Percentiles rank a stretch among this genome's conserved stretches.
These are phyloP conservation scores for Inonotus hispidus DNA, from an alignment of 1,284 basidiomycete genomes.

Conservation along the genomic window DNA sequence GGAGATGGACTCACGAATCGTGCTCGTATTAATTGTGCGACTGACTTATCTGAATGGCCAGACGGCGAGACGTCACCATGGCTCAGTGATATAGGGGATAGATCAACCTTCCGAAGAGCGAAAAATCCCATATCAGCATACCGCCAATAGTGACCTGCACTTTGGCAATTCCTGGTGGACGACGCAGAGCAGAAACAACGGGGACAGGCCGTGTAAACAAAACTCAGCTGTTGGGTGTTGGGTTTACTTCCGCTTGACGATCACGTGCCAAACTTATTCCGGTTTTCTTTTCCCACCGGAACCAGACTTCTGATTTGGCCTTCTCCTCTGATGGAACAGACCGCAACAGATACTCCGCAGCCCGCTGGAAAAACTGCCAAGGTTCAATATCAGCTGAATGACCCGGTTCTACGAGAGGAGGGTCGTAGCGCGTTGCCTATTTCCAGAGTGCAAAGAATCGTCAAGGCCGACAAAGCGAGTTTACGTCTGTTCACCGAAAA, in stretches of 20 bases:
- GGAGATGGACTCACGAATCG: slow-evolving; percentile 53
- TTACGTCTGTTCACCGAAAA: not conserved
- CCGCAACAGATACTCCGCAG: not conserved
- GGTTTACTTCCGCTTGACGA: not conserved
- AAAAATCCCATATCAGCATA: slow-evolving; percentile 47
- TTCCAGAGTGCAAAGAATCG: slow-evolving; percentile 69
- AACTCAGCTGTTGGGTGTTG: not conserved
- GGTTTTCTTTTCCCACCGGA: too few relatives aligned
- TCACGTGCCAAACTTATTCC: not conserved
- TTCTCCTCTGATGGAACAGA: not conserved
- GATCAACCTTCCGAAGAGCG: slow-evolving; percentile 40
- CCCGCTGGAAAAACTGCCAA: not conserved
- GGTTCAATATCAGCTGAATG: not conserved
- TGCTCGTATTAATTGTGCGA: slow-evolving; percentile 64
- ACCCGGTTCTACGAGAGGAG: slow-evolving; percentile 31
- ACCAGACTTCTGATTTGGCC: too few relatives aligned
- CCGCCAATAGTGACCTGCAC: slow-evolving; percentile 3
- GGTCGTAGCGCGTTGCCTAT: slow-evolving; percentile 68
- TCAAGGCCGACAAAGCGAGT: slow-evolving; percentile 71
- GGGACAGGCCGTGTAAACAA: too few relatives aligned
- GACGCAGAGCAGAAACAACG: not conserved
- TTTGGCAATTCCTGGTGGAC: not conserved
- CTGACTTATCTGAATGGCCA: slow-evolving; percentile 35
- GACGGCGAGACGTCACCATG: slow-evolving; percentile 27
- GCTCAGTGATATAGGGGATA: slow-evolving; percentile 19